phyloP scores from a whole-genome alignment of 164 flowering plant species.

The Magnolia sinica region DNA sequence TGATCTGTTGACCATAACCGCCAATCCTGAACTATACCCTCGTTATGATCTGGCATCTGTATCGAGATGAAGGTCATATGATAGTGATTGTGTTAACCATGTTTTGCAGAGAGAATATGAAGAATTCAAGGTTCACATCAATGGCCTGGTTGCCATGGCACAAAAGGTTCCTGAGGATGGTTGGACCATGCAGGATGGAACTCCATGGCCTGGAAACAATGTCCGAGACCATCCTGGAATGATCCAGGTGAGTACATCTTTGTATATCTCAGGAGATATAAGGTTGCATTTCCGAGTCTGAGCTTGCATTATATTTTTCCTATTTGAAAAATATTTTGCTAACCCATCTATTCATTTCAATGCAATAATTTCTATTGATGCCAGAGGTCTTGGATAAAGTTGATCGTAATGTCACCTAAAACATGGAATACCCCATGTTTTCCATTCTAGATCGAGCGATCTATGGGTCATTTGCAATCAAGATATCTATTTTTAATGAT shows the following conservation, averaged over 20 bases:
- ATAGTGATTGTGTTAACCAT: neutral
- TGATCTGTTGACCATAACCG: no score
- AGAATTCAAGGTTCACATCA: constrained; percentile 80
- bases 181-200: constrained; percentile 97
- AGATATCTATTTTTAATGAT: no score
- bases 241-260: constrained; percentile 59
- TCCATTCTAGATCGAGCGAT: no score
- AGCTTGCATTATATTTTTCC: neutral
- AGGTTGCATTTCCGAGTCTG: neutral
- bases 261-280: neutral
- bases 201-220: constrained; percentile 96
- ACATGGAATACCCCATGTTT: no score
- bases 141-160: constrained; percentile 79
- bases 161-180: constrained; percentile 84
- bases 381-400: neutral
- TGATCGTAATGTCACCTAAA: neutral
- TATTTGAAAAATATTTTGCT: neutral
- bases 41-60: no score
- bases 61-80: no score
- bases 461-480: no score
- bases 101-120: constrained; percentile 76
- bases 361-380: no score
- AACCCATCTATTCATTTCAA: neutral
- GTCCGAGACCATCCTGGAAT: constrained; percentile 95
- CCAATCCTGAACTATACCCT: no score